Evolutionary conservation across 257 asterid species (phyloP).

Genomic region (Capsicum baccatum): DNA sequence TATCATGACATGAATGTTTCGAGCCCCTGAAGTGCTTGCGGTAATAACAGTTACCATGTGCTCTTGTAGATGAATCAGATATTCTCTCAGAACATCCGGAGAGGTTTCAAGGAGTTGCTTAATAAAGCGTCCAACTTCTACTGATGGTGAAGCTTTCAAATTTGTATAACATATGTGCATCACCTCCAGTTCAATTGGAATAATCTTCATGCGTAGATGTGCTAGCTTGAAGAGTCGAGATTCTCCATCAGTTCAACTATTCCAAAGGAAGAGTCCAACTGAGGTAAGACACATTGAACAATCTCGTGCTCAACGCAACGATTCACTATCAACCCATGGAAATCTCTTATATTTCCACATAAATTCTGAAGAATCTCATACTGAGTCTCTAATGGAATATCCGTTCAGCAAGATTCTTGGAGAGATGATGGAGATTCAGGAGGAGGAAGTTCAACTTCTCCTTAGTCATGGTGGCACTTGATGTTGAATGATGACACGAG

Average conservation of each 20-base stretch:
- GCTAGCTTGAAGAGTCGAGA: not conserved
- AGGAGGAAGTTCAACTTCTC: not conserved
- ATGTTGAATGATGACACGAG: not conserved
- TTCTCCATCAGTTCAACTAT: rapidly evolving
- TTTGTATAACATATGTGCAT: not conserved
- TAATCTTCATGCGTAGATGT: not conserved
- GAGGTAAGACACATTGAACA: not conserved
- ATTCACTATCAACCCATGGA: not conserved
- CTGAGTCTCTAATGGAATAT: not conserved
- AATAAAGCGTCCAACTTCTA: not conserved
- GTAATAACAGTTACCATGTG: not conserved
- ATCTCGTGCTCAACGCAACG: not conserved
- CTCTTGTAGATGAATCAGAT: not conserved
- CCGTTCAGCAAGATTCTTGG: not conserved
- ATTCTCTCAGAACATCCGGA: not conserved
- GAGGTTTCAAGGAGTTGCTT: not conserved
- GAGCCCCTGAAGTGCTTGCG: not conserved
- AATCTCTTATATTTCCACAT: not conserved
- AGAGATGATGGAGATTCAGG: not conserved
- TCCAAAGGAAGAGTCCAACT: not conserved
- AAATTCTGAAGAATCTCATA: not conserved
- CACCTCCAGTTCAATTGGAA: not conserved
- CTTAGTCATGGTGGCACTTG: not conserved
- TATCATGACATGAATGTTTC: not conserved
- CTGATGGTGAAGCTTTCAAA: not conserved